These are phyloP conservation scores for Nevesoporus exiguus DNA, from an alignment of 768 basidiomycete species.

Conservation along the genomic window DNA sequence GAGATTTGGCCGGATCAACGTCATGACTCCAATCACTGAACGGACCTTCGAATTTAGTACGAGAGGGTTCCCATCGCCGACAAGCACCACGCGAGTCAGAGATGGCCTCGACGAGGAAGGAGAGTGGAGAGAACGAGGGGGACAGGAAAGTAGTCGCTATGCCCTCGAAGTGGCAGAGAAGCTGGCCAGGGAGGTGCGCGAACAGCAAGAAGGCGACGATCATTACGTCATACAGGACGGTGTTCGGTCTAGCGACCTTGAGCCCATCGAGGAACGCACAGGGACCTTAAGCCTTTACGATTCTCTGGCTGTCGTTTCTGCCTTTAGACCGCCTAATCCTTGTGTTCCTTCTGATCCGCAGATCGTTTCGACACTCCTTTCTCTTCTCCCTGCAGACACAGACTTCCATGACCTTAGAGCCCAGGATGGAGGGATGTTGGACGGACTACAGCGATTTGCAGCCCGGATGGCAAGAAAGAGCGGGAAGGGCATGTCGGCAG, in stretches of 20 bases:
- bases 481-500: conserved; percentile 33
- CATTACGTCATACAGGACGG: conserved; percentile 5
- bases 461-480: conserved; percentile 38
- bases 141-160: conserved; percentile 35
- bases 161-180: conserved; percentile 55
- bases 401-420: conserved; percentile 59
- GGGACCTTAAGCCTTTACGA: conserved; percentile 65
- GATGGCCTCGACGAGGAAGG: conserved; percentile 20
- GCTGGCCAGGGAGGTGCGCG: conserved; percentile 49
- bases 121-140: conserved; percentile 19
- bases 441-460: conserved; percentile 69
- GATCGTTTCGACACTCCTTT: conserved; percentile 61
- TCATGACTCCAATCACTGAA: conserved; percentile 98
- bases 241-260: conserved; percentile 10
- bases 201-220: conserved; percentile 21
- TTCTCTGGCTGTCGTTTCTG: conserved; percentile 55
- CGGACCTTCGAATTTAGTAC: conserved; percentile 85
- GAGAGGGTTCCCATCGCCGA: conserved; percentile 37
- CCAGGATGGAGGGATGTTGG: conserved; percentile 56
- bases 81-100: conserved; percentile 50
- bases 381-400: conserved; percentile 55
- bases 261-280: conserved; percentile 53
- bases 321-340: conserved; percentile 78
- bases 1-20: conserved; percentile 77
- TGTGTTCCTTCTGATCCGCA: conserved; percentile 80